Base-by-base conservation (phyloP, 345 rosid species). In the Sapria himalayana region DNA sequence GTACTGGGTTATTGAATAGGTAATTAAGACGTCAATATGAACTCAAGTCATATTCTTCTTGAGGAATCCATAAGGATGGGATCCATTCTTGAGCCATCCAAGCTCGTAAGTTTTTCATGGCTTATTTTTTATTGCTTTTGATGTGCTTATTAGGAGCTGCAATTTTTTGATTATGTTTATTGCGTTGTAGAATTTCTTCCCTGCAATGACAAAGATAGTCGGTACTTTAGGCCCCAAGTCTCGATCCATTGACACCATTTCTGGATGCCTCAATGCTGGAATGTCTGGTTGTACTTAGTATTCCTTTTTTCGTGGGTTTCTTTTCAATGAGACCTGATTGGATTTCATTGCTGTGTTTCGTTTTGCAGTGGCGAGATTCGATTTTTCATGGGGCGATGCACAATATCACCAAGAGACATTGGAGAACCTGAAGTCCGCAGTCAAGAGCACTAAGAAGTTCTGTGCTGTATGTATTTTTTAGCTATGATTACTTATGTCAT, bases 181-280 rank as follows among this genome's bases (percentile, higher is more conserved):
- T n/a, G n/a, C n/a, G n/a, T n/a, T 52, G 35, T 75, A 86, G 97
- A 75, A 64, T 56, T 86, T 78, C 70, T 86, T 81, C 24, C 86
- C 94, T 8, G 97, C 97, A 37, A 65, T 78, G 94, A 81, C 94
- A 32, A 86, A 86, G 76, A 78, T 81, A 49, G 89, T 86, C 20
- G 97, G 97, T 33, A 86, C 94, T 31, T 78, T 86, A 15, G 97
- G 97, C 36, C 72, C 89, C 0, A 71, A 58, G 50, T 81, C 97
- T 47, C 73, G 85, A 56, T 72, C 94, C 43, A 72, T 70, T 2
- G 94, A 76, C 14, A 52, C 63, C 40, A 66, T 86, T 39, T 71
- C 92, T 22, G 71, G 70, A 2, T 86, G 94, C 50, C 74, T 86
- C 41, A 78, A 73, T 54, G 86, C 89, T 29, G 92, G 94, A 52